Evolutionary conservation across 2,329 filamentous ascomycete species (phyloP).

Genomic region (Aspergillus sp.): DNA sequence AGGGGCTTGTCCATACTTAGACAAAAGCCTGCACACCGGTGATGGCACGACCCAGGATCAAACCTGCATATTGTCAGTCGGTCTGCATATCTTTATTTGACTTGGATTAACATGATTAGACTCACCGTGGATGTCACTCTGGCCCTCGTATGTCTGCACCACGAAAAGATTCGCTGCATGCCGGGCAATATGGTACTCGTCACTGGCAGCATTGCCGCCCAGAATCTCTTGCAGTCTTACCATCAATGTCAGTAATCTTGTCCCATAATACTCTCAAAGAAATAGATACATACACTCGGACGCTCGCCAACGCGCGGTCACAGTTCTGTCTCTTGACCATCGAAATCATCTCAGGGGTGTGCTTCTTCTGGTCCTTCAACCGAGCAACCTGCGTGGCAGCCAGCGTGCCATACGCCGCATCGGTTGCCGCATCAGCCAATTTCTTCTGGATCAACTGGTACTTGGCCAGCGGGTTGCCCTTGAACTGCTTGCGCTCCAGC

Average conservation of each 20-base stretch:
- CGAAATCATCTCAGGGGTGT: conserved; percentile 87
- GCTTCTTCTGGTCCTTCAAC: conserved; percentile 84
- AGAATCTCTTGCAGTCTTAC: conserved; percentile 81
- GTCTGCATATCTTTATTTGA: no score
- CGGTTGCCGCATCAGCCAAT: conserved; percentile 81
- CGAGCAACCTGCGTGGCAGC: conserved; percentile 85
- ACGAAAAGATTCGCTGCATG: conserved; percentile 96
- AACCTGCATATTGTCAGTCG: conserved; percentile 38
- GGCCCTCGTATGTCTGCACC: conserved; percentile 95
- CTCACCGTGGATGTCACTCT: conserved; percentile 94
- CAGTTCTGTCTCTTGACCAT: conserved; percentile 98
- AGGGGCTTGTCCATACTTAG: conserved; percentile 31
- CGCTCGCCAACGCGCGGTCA: conserved; percentile 73
- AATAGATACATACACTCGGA: conserved; percentile 49
- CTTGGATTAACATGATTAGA: not conserved
- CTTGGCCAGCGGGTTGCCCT: conserved; percentile 84
- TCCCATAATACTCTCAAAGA: not conserved
- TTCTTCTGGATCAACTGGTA: conserved; percentile 99
- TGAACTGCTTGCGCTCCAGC: conserved; percentile 93
- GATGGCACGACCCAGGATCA: conserved; percentile 61
- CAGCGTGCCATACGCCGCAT: conserved; percentile 83
- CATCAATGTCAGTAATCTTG: conserved; percentile 7
- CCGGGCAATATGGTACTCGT: conserved; percentile 90
- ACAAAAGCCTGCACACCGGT: conserved; percentile 74
- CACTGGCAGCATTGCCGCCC: conserved; percentile 94